Conservation (phyloP, 1,139 yeast species). For the Zygoascus meyerae region DNA sequence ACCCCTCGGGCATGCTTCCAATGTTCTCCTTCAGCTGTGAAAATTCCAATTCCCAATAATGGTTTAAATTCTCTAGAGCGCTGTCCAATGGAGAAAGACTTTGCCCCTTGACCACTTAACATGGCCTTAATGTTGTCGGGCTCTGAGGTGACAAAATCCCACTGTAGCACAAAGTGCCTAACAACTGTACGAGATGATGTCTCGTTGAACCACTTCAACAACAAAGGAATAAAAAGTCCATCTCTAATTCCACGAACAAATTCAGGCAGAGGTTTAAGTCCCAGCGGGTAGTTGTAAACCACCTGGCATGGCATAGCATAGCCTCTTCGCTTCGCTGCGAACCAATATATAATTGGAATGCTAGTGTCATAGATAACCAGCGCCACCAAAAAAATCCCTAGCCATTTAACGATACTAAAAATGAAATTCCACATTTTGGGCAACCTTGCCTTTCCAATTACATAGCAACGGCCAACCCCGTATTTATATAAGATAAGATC, state of each 20-base stretch:
- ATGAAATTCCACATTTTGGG: neutral
- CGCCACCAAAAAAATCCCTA: neutral
- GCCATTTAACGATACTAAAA: neutral
- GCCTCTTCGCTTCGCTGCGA: constrained; percentile 4
- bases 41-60: constrained; percentile 52
- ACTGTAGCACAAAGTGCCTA: constrained; percentile 3
- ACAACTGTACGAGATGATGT: neutral
- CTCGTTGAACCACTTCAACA: neutral
- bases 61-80: constrained; percentile 41
- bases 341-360: constrained; percentile 2
- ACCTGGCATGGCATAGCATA: neutral
- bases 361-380: neutral
- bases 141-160: constrained; percentile 14
- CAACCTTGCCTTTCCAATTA: too few species aligned
- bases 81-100: constrained; percentile 47
- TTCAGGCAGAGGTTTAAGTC: neutral
- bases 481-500: too few species aligned
- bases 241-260: neutral
- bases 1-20: constrained; percentile 56
- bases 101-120: constrained; percentile 34
- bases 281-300: constrained; percentile 4
- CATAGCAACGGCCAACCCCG: too few species aligned
- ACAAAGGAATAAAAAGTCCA: neutral
- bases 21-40: constrained; percentile 49
- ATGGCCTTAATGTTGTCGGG: constrained; percentile 11